Percentiles rank a stretch among this genome's conserved stretches.
Conservation (phyloP, 805 yeast genomes). For the Candida nonsorbophila region DNA sequence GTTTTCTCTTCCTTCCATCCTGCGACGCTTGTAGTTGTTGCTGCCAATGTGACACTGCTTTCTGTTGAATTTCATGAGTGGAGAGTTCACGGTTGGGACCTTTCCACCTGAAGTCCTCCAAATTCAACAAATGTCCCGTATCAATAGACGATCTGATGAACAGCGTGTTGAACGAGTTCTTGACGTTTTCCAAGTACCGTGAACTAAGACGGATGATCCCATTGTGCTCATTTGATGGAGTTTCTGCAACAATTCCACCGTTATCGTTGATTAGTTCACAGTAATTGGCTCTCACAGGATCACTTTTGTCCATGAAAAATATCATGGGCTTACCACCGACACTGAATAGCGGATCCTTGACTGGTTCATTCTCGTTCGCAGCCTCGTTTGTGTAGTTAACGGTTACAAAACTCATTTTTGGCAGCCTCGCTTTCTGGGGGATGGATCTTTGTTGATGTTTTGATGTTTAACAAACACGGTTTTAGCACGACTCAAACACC, state of each 20-base stretch:
- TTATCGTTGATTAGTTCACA: slow-evolving; percentile 1
- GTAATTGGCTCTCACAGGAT: slow-evolving; percentile 1
- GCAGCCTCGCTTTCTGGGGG: too few species aligned
- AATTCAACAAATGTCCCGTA: slow-evolving; percentile 6
- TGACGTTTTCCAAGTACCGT: not conserved
- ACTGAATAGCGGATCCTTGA: not conserved
- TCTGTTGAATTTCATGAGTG: slow-evolving; percentile 1
- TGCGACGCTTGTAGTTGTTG: too few species aligned
- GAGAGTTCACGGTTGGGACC: not conserved
- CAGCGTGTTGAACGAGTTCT: slow-evolving; percentile 3
- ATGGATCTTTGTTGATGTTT: too few species aligned
- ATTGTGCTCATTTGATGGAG: slow-evolving; percentile 2
- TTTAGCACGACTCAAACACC: too few species aligned
- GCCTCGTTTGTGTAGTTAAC: too few species aligned
- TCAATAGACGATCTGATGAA: slow-evolving; percentile 12
- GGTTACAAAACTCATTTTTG: too few species aligned
- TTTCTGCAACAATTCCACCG: slow-evolving; percentile 6
- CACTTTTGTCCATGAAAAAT: not conserved
- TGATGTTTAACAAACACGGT: too few species aligned
- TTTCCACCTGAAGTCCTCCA: slow-evolving; percentile 5
- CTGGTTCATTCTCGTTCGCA: too few species aligned
- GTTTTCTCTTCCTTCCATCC: slow-evolving; percentile 1
- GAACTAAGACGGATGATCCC: slow-evolving; percentile 1
- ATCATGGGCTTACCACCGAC: not conserved
- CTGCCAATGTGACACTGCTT: not conserved